Base-by-base conservation (phyloP, 345 rosid species). In the Aquilaria yunnanensis region DNA sequence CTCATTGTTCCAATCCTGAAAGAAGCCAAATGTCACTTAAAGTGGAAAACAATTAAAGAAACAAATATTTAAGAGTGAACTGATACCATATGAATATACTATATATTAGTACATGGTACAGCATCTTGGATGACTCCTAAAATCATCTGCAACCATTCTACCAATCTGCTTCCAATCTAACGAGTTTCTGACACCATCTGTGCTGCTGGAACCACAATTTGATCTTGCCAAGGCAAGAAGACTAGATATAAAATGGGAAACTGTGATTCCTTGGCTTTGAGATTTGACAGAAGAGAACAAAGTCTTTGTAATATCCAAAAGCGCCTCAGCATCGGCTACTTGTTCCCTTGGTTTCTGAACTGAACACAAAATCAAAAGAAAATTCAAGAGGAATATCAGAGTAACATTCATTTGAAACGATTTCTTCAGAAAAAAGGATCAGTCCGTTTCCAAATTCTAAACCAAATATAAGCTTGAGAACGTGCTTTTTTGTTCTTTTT, bases 291-390 rank as follows among this genome's bases (percentile, higher is more conserved):
- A 66, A 10, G 58, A 10, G 29, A 67, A 13, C 68, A 78, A 51
- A 9, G 67, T 55, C 47, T 61, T 71, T 30, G 82, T 56, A 12
- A 81, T 70, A 56, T 57, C 71, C 62, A 68, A 62, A 45, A 81
- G 60, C 12, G 78, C 72, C 66, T 78, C 78, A 16, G 82, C 85
- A 71, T 81, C 85, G 48, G 72, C 73, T 48, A 75, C 67, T 57
- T 75, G 85, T 49, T 81, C 80, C 57, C 75, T 69, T n/a, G 82
- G 78, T 29, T 60, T 75, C 66, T 51, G 72, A 2, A 81, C 85
- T 81, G 80, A 63, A 66, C 54, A 48, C 47, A 56, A 2, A 30
- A 9, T 0, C 8, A 37, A 37, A 37, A 37, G 43, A 37, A 58
- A 23, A 9, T 32, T 2, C 1, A 14, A 45, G 7, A 41, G 14